phyloP scores from a whole-genome alignment of 108 stramenopile genomes.

The Discostella stelligeroides region DNA sequence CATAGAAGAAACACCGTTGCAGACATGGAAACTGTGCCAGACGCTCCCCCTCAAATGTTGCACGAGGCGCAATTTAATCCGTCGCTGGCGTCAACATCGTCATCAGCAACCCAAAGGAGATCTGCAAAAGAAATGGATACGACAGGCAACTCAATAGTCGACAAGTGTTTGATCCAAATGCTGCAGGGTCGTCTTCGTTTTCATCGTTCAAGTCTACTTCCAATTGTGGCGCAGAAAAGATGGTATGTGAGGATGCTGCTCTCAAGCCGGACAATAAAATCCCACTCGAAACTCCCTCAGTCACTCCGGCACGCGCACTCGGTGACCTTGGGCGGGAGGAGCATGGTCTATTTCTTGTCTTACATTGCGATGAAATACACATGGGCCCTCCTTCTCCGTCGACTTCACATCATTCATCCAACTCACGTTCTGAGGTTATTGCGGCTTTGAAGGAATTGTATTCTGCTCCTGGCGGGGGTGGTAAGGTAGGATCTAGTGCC shows the following conservation, averaged over 20 bases:
- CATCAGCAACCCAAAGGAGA: conserved; percentile 10
- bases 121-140: not conserved
- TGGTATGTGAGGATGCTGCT: conserved; percentile 19
- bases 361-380: conserved; percentile 82
- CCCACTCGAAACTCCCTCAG: not conserved
- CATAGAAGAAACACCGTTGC: conserved; percentile 40
- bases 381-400: conserved; percentile 34
- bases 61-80: conserved; percentile 52
- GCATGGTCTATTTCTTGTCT: conserved; percentile 69
- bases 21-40: conserved; percentile 26
- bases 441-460: conserved; percentile 70
- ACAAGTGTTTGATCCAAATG: conserved; percentile 39
- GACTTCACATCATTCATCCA: conserved; percentile 4
- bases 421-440: conserved; percentile 31
- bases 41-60: conserved; percentile 19
- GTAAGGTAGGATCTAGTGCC: not conserved
- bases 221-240: conserved; percentile 24
- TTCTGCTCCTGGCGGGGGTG: conserved; percentile 45
- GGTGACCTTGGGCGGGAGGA: conserved; percentile 68
- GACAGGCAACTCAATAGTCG: not conserved
- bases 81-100: conserved; percentile 38
- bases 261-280: not conserved
- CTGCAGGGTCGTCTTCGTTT: conserved; percentile 24
- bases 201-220: conserved; percentile 31
- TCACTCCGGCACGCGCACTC: conserved; percentile 56